Base-by-base conservation (phyloP, 108 stramenopile species). In the Fistulifera pelliculosa region DNA sequence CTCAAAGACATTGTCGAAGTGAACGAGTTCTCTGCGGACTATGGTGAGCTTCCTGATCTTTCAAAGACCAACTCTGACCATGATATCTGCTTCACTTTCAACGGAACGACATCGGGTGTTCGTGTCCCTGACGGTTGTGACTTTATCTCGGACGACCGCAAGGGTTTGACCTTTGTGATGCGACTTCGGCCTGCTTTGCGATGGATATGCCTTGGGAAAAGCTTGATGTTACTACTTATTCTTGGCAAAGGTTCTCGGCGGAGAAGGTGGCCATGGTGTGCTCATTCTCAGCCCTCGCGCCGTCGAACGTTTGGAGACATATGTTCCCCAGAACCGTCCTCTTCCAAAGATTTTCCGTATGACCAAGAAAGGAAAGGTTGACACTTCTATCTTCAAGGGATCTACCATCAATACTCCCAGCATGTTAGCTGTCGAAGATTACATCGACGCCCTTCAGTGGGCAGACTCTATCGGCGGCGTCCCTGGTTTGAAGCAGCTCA, bases 331-430 rank as follows among this genome's bases (percentile, higher is more conserved):
- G 24, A 87, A 88, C 65, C 79, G 98, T n/a, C 97, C 99, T 38
- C 56, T 99, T 62, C 99, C 99, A 38, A 99, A 99, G 80, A 96
- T 99, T 65, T 99, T 99, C 85, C 89, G 96, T 48, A 71, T 99
- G 83, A 76, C 83, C 54, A 96, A 97, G 82, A 95, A 96, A 68
- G 96, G 96, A 35, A 98, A 98, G 94, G 45, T 99, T 31, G 94
- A 89, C 62, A 69, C 58, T 26, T 75, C 68, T 42, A 92, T 99
- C 61, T 99, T 98, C 83, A 81, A 94, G 76, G 99, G 99, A 13
- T 83, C 94, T 41, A 99, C 99, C 48, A 99, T 99, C 81, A 99
- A 99, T 87, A 99, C 99, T 22, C 99, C 99, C 11, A 96, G 95
- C 49, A 98, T 99, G 97, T 82, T 99, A 56, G 81, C 81, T 62